Conservation (phyloP, 2,329 filamentous ascomycete species). For the Biscogniauxia sp. region DNA sequence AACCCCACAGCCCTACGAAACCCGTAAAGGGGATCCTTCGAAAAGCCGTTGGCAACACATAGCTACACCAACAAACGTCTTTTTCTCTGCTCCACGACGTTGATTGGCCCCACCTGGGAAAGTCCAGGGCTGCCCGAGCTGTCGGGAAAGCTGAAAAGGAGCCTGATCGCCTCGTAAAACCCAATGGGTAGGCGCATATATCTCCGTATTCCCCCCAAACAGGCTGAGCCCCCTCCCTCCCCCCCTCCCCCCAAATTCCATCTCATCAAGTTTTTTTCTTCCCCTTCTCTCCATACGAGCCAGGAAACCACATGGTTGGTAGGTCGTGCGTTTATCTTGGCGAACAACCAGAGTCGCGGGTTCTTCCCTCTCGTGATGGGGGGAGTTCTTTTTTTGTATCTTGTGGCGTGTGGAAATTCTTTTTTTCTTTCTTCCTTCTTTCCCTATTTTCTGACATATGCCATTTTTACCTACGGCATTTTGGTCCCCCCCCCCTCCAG, state of each 20-base stretch:
- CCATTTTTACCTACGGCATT: not conserved
- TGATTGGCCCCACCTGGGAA: not conserved
- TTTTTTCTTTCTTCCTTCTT: too few relatives aligned
- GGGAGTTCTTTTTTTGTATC: too few relatives aligned
- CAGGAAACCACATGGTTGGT: not conserved
- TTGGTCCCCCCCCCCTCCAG: not conserved
- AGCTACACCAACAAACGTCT: not conserved
- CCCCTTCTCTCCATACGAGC: not conserved
- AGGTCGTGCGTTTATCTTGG: not conserved
- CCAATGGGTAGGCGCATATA: not conserved
- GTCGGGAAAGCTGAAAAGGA: conserved; percentile 3
- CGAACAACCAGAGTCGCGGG: not conserved
- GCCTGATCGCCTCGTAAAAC: not conserved
- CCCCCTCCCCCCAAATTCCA: too few relatives aligned
- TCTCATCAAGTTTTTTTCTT: not conserved
- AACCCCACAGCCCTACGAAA: too few relatives aligned
- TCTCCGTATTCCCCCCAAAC: not conserved
- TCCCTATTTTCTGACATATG: not conserved
- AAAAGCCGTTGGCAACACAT: not conserved
- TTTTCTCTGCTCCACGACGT: conserved; percentile 7
- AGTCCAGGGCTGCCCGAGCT: conserved; percentile 6
- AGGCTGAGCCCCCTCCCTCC: not conserved
- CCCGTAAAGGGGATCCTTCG: too few relatives aligned
- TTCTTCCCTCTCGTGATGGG: not conserved
- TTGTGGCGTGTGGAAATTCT: not conserved